Conservation (phyloP, 139 green algal species). For the Zygnema cylindricum region DNA sequence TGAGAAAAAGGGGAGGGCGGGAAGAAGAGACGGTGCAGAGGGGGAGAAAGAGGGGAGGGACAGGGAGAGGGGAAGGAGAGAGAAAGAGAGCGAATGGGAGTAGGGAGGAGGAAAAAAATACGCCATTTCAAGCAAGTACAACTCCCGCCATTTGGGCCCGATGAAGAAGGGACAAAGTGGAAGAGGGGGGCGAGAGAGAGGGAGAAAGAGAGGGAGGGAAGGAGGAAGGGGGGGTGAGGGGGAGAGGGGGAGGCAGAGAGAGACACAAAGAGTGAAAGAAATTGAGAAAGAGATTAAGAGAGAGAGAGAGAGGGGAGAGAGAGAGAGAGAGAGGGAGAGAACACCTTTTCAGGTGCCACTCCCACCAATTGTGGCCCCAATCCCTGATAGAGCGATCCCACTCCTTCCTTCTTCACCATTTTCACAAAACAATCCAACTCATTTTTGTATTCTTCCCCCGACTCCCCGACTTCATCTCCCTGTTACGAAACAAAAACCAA, state of each 20-base stretch:
- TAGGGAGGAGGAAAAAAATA: neutral
- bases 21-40: neutral
- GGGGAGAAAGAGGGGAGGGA: neutral
- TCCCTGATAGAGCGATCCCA: conserved; percentile 16
- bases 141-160: too few species aligned
- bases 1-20: neutral
- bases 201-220: too few species aligned
- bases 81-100: neutral
- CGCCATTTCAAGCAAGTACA: neutral
- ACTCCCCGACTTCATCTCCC: neutral
- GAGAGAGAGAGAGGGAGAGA: neutral
- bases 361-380: conserved; percentile 40
- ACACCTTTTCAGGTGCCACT: conserved; percentile 41
- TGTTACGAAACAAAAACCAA: too few species aligned
- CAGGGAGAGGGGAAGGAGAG: neutral
- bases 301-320: neutral
- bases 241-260: neutral
- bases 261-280: neutral
- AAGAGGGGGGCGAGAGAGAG: too few species aligned
- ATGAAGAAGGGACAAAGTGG: too few species aligned
- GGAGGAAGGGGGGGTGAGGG: neutral
- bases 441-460: conserved; percentile 31
- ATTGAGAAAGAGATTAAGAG: too few species aligned
- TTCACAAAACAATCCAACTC: conserved; percentile 27
- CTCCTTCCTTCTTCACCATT: conserved; percentile 31